These are phyloP conservation scores for Saccharomycopsis sp. DNA, from an alignment of 805 yeast species.

Conservation along the genomic window DNA sequence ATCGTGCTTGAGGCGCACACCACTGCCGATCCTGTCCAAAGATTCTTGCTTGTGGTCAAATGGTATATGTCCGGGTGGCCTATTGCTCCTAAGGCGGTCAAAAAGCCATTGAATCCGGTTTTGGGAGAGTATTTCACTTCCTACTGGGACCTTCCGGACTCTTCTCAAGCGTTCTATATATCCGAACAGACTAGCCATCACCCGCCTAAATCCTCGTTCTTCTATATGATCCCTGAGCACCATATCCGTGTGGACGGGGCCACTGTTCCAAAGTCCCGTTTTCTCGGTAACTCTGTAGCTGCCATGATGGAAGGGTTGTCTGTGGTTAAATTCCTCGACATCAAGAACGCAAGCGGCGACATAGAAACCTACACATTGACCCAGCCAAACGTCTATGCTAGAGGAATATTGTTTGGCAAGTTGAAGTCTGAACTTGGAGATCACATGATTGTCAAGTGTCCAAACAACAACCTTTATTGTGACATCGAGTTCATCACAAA, in stretches of 20 bases:
- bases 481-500: constrained; percentile 92
- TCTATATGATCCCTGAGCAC: constrained; percentile 75
- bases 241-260: constrained; percentile 85
- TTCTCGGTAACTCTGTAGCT: constrained; percentile 93
- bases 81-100: constrained; percentile 96
- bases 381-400: constrained; percentile 94
- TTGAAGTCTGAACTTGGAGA: constrained; percentile 90
- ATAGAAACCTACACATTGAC: constrained; percentile 69
- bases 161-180: constrained; percentile 69
- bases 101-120: constrained; percentile 93
- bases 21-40: constrained; percentile 48
- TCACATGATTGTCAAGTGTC: constrained; percentile 70
- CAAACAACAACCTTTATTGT: constrained; percentile 50
- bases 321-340: constrained; percentile 59
- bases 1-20: constrained; percentile 63
- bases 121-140: constrained; percentile 87
- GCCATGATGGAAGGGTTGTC: constrained; percentile 94
- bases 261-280: constrained; percentile 78
- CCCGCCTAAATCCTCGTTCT: constrained; percentile 96
- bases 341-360: constrained; percentile 36
- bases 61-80: constrained; percentile 98
- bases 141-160: constrained; percentile 83
- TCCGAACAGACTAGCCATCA: constrained; percentile 97
- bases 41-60: constrained; percentile 69
- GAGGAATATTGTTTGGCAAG: constrained; percentile 89